Evolutionary conservation across 768 basidiomycete species (phyloP).

Genomic region (Chalciporus chontae): DNA sequence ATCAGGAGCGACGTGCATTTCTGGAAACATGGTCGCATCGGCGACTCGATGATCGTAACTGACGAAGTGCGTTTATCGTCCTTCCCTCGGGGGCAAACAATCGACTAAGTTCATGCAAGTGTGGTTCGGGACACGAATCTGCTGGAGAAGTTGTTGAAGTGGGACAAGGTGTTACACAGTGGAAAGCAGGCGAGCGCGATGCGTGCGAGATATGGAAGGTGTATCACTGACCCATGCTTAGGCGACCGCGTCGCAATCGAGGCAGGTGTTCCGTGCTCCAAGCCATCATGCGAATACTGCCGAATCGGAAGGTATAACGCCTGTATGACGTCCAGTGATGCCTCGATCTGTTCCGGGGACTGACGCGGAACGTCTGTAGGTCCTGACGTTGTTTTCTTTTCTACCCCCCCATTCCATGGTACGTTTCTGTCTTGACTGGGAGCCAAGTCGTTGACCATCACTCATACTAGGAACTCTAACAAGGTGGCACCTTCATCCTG

Average conservation of each 20-base stretch:
- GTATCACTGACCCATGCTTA: constrained; percentile 16
- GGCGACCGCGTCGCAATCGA: constrained; percentile 70
- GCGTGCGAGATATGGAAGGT: not conserved
- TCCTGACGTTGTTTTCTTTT: constrained; percentile 59
- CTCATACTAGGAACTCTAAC: constrained; percentile 50
- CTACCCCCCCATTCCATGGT: constrained; percentile 69
- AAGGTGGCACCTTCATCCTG: constrained; percentile 64
- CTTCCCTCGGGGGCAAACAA: not conserved
- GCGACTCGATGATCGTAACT: constrained; percentile 67
- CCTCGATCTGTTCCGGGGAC: not conserved
- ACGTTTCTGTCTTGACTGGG: not conserved
- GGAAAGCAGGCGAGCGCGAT: constrained; percentile 48
- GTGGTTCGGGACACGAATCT: constrained; percentile 68
- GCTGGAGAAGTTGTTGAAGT: constrained; percentile 64
- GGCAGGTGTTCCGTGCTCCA: constrained; percentile 65
- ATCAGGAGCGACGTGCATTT: constrained; percentile 69
- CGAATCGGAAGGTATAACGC: constrained; percentile 64
- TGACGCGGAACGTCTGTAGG: constrained; percentile 17
- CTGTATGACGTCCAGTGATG: constrained; percentile 32
- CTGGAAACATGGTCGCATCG: constrained; percentile 67
- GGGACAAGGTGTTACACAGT: constrained; percentile 62
- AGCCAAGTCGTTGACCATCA: not conserved
- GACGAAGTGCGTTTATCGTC: constrained; percentile 45
- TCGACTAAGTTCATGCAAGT: constrained; percentile 32
- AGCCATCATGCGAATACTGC: constrained; percentile 57